Conservation (phyloP, 805 yeast genomes). For the Saccharomycopsis sp. region DNA sequence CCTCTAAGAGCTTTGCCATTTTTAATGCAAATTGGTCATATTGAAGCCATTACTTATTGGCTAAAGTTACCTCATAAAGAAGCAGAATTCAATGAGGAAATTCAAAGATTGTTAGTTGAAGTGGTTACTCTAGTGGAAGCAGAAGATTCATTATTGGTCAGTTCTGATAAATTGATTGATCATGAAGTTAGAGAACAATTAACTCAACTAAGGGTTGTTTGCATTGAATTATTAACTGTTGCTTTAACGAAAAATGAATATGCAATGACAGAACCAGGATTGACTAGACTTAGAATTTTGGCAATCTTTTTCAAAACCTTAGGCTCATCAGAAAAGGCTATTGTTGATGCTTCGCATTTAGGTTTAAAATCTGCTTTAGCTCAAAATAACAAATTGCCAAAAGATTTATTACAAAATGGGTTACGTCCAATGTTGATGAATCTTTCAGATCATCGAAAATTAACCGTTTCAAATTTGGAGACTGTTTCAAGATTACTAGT, state of each 20-base stretch:
- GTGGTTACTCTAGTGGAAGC: conserved; percentile 95
- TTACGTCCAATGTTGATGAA: conserved; percentile 93
- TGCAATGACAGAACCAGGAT: conserved; percentile 57
- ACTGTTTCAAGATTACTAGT: conserved; percentile 84
- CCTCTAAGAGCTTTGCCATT: conserved; percentile 95
- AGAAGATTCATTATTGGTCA: conserved; percentile 89
- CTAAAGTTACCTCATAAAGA: conserved; percentile 72
- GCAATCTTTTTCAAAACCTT: conserved; percentile 93
- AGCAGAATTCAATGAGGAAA: conserved; percentile 78
- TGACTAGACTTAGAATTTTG: conserved; percentile 69
- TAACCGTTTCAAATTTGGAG: conserved; percentile 82
- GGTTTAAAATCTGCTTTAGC: conserved; percentile 78
- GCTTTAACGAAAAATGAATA: conserved; percentile 83
- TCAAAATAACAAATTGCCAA: conserved; percentile 82
- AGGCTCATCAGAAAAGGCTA: conserved; percentile 73
- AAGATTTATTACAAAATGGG: conserved; percentile 90
- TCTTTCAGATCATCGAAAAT: conserved; percentile 82
- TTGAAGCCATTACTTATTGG: conserved; percentile 94
- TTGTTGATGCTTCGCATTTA: conserved; percentile 86
- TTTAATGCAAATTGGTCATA: conserved; percentile 97
- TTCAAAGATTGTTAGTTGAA: conserved; percentile 75
- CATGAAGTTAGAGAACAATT: conserved; percentile 83
- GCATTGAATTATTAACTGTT: conserved; percentile 70
- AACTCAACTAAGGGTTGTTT: conserved; percentile 78
- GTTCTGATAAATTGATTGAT: conserved; percentile 77